Evolutionary conservation across 2,329 filamentous ascomycete genomes (phyloP).

Genomic region (Trichoderma afroharzianum): DNA sequence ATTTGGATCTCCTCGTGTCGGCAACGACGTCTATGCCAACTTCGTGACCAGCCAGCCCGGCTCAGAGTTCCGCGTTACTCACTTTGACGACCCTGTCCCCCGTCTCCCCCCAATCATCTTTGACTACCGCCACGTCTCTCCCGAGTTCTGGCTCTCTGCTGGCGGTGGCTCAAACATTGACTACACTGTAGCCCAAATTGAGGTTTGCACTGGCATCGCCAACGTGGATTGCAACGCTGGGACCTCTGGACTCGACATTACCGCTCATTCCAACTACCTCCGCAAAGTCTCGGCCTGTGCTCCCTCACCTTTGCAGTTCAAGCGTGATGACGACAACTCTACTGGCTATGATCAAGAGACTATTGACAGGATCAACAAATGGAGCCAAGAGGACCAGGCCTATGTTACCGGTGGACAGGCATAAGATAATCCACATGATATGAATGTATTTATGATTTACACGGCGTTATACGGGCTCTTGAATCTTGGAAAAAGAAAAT

Average conservation of each 20-base stretch:
- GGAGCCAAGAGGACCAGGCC: slow-evolving; percentile 34
- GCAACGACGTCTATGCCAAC: slow-evolving; percentile 51
- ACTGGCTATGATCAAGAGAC: slow-evolving; percentile 35
- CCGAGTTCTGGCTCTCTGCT: slow-evolving; percentile 62
- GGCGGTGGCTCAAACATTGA: slow-evolving; percentile 32
- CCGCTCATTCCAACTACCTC: slow-evolving; percentile 50
- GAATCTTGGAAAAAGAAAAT: neutral
- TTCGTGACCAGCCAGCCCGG: slow-evolving; percentile 53
- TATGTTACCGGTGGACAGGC: slow-evolving; percentile 21
- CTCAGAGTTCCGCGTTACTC: slow-evolving; percentile 61
- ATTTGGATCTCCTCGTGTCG: slow-evolving; percentile 64
- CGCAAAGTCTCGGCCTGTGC: slow-evolving; percentile 40
- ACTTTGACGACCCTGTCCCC: slow-evolving; percentile 64
- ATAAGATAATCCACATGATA: slow-evolving; percentile 3
- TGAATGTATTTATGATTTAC: neutral
- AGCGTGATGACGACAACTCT: slow-evolving; percentile 23
- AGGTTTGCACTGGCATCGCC: slow-evolving; percentile 46
- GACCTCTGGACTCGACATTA: slow-evolving; percentile 41
- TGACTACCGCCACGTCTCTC: slow-evolving; percentile 62
- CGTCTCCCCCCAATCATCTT: slow-evolving; percentile 59
- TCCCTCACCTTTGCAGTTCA: slow-evolving; percentile 25
- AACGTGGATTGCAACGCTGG: slow-evolving; percentile 51
- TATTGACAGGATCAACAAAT: slow-evolving; percentile 35
- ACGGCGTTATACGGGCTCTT: neutral
- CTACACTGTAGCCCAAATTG: slow-evolving; percentile 40